These are phyloP conservation scores for Rubia yunnanensis DNA, from an alignment of 257 asterid genomes.

Conservation along the genomic window DNA sequence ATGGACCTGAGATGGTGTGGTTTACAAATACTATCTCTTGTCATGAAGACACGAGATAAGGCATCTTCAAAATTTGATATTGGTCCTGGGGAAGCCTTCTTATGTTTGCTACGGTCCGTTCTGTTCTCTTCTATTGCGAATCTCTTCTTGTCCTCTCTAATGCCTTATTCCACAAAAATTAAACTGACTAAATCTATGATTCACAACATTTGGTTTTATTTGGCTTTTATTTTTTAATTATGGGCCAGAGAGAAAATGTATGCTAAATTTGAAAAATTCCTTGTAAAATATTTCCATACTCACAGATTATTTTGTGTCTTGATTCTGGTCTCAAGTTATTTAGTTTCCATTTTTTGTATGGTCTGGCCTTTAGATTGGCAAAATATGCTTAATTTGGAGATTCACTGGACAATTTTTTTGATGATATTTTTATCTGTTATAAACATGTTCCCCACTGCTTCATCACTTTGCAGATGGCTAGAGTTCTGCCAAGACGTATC, in stretches of 20 bases:
- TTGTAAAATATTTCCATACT: no score
- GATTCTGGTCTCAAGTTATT: neutral
- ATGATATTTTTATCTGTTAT: neutral
- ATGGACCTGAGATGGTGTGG: slow-evolving; percentile 70
- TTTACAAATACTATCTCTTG: slow-evolving; percentile 36
- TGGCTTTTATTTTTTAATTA: neutral
- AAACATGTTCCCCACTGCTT: neutral
- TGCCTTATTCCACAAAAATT: neutral
- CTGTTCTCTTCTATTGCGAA: slow-evolving; percentile 6
- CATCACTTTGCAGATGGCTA: slow-evolving; percentile 56
- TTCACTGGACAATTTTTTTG: neutral
- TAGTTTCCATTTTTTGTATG: neutral
- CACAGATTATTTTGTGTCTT: no score
- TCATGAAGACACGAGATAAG: slow-evolving; percentile 44
- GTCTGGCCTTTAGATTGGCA: neutral
- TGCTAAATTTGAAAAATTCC: no score
- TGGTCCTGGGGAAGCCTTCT: slow-evolving; percentile 41
- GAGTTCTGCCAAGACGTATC: slow-evolving; percentile 71
- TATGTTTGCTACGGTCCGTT: slow-evolving; percentile 51
- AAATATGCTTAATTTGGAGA: neutral
- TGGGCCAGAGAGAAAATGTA: neutral
- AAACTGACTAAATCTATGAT: neutral
- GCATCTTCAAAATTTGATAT: slow-evolving; percentile 37
- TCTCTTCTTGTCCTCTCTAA: neutral
- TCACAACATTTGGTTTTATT: neutral